Conservation (phyloP, 192 early-diverging fungal genomes). For the Spizellomyces punctatus region DNA sequence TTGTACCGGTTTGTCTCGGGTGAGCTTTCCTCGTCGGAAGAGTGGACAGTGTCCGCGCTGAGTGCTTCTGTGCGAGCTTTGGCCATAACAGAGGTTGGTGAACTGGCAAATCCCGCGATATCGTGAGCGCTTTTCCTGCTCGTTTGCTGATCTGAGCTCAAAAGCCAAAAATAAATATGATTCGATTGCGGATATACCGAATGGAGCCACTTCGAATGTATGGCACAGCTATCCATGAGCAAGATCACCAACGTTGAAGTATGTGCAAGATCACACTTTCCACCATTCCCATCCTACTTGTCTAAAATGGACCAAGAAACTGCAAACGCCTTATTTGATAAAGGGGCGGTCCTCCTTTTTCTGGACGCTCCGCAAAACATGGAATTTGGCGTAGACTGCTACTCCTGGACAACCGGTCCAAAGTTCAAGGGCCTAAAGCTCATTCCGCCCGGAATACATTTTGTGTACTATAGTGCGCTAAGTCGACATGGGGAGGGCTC, state of each 20-base stretch:
- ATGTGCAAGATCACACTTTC: too few species aligned
- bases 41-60: neutral
- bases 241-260: too few species aligned
- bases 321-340: slow-evolving; percentile 74
- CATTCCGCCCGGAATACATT: slow-evolving; percentile 93
- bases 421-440: slow-evolving; percentile 90
- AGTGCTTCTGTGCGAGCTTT: too few species aligned
- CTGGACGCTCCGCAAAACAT: slow-evolving; percentile 76
- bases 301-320: slow-evolving; percentile 74
- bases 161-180: too few species aligned
- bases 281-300: too few species aligned
- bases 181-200: too few species aligned
- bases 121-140: too few species aligned
- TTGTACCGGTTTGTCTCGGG: neutral
- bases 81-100: too few species aligned
- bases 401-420: slow-evolving; percentile 88
- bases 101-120: too few species aligned
- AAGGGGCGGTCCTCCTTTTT: slow-evolving; percentile 80
- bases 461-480: slow-evolving; percentile 70
- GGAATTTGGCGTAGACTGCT: slow-evolving; percentile 91
- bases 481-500: neutral
- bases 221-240: too few species aligned
- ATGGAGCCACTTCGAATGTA: too few species aligned
- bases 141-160: too few species aligned
- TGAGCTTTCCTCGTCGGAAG: neutral